Evolutionary conservation across 495 filamentous ascomycete species (phyloP).

Genomic region (Sphaerosporella brunnea): DNA sequence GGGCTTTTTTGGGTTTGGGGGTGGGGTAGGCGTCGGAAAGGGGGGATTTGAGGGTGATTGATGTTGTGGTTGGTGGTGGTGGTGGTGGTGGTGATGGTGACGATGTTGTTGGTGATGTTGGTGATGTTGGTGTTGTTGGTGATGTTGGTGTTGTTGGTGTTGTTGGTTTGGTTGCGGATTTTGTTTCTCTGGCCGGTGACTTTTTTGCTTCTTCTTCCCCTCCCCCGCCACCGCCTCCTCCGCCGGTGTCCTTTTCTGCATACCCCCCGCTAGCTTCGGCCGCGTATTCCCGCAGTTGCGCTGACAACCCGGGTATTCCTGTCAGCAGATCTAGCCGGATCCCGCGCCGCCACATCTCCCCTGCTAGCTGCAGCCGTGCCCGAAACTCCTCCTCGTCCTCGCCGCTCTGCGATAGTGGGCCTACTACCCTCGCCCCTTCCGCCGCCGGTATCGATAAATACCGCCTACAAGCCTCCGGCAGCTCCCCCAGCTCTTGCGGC

Average conservation of each 20-base stretch:
- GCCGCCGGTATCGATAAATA: neutral
- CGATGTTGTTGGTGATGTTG: no score
- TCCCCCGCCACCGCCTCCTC: no score
- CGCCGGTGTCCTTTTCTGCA: no score
- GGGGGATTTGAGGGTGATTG: no score
- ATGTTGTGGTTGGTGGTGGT: no score
- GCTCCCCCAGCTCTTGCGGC: neutral
- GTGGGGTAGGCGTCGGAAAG: no score
- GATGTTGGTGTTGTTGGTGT: no score
- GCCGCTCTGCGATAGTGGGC: neutral
- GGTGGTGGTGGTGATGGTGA: no score
- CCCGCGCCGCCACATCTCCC: neutral
- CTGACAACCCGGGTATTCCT: constrained; percentile 9
- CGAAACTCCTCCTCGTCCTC: neutral
- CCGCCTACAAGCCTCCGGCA: neutral
- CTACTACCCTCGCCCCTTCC: neutral
- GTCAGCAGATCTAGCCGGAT: constrained; percentile 11
- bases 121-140: no score
- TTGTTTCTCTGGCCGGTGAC: neutral
- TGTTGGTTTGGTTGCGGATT: no score
- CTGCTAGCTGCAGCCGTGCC: neutral
- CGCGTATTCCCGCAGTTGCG: neutral
- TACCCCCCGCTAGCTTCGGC: neutral
- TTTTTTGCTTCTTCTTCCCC: no score
- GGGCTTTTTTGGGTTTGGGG: no score